Conservation (phyloP, 2,329 filamentous ascomycete genomes). For the Calonectria multiphialidica region DNA sequence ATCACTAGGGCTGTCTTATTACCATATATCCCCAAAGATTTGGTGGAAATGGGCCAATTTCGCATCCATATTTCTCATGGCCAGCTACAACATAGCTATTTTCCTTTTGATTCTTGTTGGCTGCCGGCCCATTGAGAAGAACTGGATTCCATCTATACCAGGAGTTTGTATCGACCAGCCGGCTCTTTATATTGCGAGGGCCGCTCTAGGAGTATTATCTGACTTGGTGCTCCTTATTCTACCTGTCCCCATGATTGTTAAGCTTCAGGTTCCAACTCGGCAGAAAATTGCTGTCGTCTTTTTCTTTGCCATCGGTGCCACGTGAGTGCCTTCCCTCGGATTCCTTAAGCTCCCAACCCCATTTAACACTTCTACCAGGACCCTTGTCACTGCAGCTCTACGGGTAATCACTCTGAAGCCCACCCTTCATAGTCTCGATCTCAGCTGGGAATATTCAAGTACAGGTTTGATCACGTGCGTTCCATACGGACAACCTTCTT, state of each 20-base stretch:
- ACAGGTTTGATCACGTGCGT: background rate
- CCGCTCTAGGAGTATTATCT: conserved; percentile 57
- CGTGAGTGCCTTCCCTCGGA: background rate
- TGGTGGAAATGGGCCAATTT: background rate
- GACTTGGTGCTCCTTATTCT: conserved; percentile 58
- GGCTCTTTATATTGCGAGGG: conserved; percentile 59
- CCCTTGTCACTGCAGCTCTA: conserved; percentile 28
- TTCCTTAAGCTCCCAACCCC: too few relatives aligned
- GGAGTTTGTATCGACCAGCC: conserved; percentile 57
- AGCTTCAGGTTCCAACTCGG: conserved; percentile 55
- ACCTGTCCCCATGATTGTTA: conserved; percentile 57
- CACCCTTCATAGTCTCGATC: conserved; percentile 8
- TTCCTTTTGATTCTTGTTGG: conserved; percentile 47
- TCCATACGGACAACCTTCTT: too few relatives aligned
- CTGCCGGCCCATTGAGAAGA: conserved; percentile 16
- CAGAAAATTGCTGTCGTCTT: conserved; percentile 57
- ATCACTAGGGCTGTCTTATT: background rate
- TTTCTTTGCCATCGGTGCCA: conserved; percentile 56
- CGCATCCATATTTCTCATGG: background rate
- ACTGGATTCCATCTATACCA: conserved; percentile 41
- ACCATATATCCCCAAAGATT: background rate
- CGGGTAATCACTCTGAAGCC: conserved; percentile 22
- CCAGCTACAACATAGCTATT: conserved; percentile 27
- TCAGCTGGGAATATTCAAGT: conserved; percentile 28
- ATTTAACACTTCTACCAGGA: background rate